A percentile compares a stretch with the other conserved stretches of the same genome.
These are phyloP conservation scores for Starmerella floris DNA, from an alignment of 805 yeast species.

Conservation along the genomic window DNA sequence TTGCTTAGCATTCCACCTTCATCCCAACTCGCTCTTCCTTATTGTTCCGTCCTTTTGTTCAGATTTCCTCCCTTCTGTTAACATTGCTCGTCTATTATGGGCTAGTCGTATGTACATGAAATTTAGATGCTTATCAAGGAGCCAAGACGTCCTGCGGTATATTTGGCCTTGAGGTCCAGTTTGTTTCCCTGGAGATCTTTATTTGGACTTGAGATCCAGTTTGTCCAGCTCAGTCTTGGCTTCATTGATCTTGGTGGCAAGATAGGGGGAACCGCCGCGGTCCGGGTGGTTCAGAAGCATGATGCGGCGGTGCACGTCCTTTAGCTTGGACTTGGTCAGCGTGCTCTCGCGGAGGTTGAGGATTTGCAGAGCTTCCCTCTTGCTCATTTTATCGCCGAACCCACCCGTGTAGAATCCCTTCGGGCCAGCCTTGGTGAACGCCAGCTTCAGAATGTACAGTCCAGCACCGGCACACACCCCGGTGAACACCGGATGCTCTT, in stretches of 20 bases:
- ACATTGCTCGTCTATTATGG: no score
- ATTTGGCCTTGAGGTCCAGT: not conserved
- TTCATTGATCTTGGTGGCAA: conserved; percentile 75
- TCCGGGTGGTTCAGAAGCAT: conserved; percentile 84
- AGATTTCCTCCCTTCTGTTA: no score
- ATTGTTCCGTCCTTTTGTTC: no score
- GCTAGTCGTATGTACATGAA: no score
- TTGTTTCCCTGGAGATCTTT: not conserved
- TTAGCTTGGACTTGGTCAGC: conserved; percentile 34
- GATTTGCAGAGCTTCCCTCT: conserved; percentile 77
- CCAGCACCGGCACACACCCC: conserved; percentile 56
- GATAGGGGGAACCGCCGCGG: conserved; percentile 68
- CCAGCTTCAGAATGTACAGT: conserved; percentile 24
- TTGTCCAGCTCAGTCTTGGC: conserved; percentile 72
- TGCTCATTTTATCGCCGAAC: conserved; percentile 80
- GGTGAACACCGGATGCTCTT: conserved; percentile 61
- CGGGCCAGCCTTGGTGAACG: conserved; percentile 37
- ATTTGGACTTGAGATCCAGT: conserved; percentile 22
- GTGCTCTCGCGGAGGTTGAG: conserved; percentile 43
- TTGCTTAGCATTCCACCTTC: no score
- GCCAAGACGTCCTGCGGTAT: not conserved
- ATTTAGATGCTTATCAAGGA: not conserved
- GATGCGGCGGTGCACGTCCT: conserved; percentile 56
- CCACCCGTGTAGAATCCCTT: conserved; percentile 72
- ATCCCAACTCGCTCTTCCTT: no score